Conservation (phyloP, 257 asterid species). For the Nicotiana noctiflora region DNA sequence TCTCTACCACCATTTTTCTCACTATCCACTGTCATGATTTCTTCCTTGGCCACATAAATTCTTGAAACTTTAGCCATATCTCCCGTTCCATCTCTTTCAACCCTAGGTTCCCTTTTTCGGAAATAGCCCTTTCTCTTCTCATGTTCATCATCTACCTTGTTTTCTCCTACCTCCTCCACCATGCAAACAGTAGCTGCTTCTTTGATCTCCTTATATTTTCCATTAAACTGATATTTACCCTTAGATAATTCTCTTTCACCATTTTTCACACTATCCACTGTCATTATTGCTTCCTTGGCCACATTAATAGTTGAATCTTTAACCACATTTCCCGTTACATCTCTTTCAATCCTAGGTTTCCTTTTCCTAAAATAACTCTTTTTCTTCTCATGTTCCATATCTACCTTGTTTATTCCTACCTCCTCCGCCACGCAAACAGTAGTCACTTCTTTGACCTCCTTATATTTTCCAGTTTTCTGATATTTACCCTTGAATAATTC, state of each 20-base stretch:
- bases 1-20: constrained; percentile 8
- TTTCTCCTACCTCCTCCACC: constrained; percentile 9
- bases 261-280: constrained; percentile 1
- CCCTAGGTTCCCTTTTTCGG: constrained; percentile 10
- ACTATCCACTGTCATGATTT: background rate
- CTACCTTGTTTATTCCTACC: background rate
- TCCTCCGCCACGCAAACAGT: constrained; percentile 9
- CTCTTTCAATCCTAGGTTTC: constrained; percentile 11
- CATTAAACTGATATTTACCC: constrained; percentile 8
- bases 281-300: background rate
- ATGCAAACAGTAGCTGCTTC: constrained; percentile 12
- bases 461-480: background rate
- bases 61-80: background rate
- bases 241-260: background rate
- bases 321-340: background rate
- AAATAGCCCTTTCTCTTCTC: background rate
- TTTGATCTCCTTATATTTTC: background rate
- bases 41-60: background rate
- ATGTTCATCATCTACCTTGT: background rate
- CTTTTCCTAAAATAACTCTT: background rate
- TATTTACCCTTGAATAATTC: constrained; percentile 2
- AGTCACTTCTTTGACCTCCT: constrained; percentile 11
- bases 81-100: constrained; percentile 4
- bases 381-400: background rate
- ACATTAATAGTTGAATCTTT: background rate